Conservation (phyloP, 139 green algal genomes). For the Chara braunii region DNA sequence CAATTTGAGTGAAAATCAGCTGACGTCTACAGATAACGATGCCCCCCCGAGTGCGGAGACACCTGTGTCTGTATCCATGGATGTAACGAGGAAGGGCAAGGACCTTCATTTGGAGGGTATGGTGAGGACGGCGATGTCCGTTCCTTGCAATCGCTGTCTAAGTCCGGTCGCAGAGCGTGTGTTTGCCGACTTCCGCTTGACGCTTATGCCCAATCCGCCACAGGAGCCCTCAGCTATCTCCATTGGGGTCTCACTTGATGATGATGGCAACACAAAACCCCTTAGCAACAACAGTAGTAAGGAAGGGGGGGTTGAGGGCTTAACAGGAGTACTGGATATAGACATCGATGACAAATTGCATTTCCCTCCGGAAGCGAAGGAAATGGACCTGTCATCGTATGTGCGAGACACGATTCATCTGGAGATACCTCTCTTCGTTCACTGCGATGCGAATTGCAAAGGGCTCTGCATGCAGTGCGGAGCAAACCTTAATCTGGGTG, state of each 20-base stretch:
- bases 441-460: slow-evolving; percentile 7
- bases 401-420: slow-evolving; percentile 31
- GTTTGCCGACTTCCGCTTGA: slow-evolving; percentile 20
- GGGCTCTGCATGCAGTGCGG: slow-evolving; percentile 29
- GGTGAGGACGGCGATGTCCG: slow-evolving; percentile 11
- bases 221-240: slow-evolving; percentile 21
- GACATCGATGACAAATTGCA: slow-evolving; percentile 36
- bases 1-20: slow-evolving; percentile 1
- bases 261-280: too few relatives aligned
- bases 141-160: slow-evolving; percentile 27
- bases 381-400: slow-evolving; percentile 31
- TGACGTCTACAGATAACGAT: background rate
- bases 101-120: slow-evolving; percentile 15
- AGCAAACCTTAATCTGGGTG: slow-evolving; percentile 17
- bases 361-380: slow-evolving; percentile 13
- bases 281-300: background rate
- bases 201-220: slow-evolving; percentile 13
- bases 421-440: slow-evolving; percentile 20
- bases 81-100: background rate
- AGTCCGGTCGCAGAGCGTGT: slow-evolving; percentile 9
- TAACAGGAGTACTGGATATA: slow-evolving; percentile 11
- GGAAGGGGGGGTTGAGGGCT: slow-evolving; percentile 6
- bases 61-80: slow-evolving; percentile 4
- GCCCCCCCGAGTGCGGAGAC: background rate
- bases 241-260: slow-evolving; percentile 11